Evolutionary conservation across 129 eudicot species (phyloP), one percentile per base, ranked within the genome.

Genomic region (Gnaphalium uliginosum): DNA sequence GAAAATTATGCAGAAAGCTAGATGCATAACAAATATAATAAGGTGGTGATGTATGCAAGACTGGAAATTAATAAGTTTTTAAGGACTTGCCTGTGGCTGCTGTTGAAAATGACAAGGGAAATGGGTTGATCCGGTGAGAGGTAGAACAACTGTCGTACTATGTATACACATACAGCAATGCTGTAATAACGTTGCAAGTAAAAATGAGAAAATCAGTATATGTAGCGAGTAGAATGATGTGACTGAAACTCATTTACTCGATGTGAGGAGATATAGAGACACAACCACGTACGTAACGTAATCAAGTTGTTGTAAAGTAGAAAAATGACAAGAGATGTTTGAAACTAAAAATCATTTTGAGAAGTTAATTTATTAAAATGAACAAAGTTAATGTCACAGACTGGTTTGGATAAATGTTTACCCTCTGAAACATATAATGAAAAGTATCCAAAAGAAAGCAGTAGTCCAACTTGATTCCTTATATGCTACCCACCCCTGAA

Each of bases 401-500:
- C 43, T 37, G 43, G 43, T 37, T 8, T 37, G 43, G 11, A 37
- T 37, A 37, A 37, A 37, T 37, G 13, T 37, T 68, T 83, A 85
- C 92, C 96, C 83, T 61, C 90, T 92, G 27, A 85, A 74, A 74
- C 92, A 82, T 60, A 83, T 68, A 24, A 90, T 60, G 56, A 77
- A 32, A 32, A 84, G 26, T 48, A 87, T 79, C 96, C 96, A 90
- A 14, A 83, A 11, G 57, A 84, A 66, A 25, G 88, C 78, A 37
- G 56, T 68, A 15, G 59, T 73, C 90, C 88, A 87, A 76, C 78
- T 85, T 56, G 90, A 54, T 77, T 90, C 96, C 75, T 90, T 90
- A 71, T 85, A 90, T 26, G 80, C 83, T 27, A 90, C 85, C 96
- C 92, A 87, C 32, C 85, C 87, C 96, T 90, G 89, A 58, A 14